These are phyloP conservation scores for Phytophthora pseudosyringae DNA, from an alignment of 352 stramenopile species.

Conservation along the genomic window DNA sequence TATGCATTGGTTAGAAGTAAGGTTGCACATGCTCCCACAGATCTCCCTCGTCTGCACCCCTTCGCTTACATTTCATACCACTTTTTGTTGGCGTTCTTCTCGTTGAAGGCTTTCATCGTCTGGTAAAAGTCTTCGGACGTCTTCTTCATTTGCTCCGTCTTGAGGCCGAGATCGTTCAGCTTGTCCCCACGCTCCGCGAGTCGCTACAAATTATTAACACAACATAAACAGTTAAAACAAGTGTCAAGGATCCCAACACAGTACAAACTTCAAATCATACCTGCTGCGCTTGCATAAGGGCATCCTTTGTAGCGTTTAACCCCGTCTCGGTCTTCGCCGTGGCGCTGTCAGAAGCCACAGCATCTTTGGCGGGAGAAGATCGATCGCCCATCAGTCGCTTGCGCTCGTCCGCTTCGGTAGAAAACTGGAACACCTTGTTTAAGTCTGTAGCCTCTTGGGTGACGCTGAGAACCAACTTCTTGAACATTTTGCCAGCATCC, in stretches of 20 bases:
- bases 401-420: constrained; percentile 60
- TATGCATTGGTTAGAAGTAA: constrained; percentile 23
- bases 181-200: constrained; percentile 82
- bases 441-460: constrained; percentile 71
- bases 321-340: constrained; percentile 39
- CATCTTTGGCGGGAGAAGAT: constrained; percentile 26
- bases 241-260: not conserved
- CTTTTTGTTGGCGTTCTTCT: constrained; percentile 87
- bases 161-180: constrained; percentile 71
- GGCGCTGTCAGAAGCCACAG: constrained; percentile 11
- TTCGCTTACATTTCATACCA: constrained; percentile 80
- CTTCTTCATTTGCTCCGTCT: constrained; percentile 87
- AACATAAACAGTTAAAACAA: constrained; percentile 7
- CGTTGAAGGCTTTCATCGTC: constrained; percentile 87
- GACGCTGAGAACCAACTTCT: constrained; percentile 72
- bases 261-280: constrained; percentile 30
- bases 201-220: constrained; percentile 43
- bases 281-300: constrained; percentile 72
- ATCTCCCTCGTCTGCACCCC: constrained; percentile 1
- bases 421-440: constrained; percentile 83
- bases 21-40: constrained; percentile 2
- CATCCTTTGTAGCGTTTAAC: constrained; percentile 61
- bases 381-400: constrained; percentile 65
- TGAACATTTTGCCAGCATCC: constrained; percentile 69
- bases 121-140: constrained; percentile 85